Conservation (phyloP, 1,139 yeast genomes). For the Blastobotrys persicus region DNA sequence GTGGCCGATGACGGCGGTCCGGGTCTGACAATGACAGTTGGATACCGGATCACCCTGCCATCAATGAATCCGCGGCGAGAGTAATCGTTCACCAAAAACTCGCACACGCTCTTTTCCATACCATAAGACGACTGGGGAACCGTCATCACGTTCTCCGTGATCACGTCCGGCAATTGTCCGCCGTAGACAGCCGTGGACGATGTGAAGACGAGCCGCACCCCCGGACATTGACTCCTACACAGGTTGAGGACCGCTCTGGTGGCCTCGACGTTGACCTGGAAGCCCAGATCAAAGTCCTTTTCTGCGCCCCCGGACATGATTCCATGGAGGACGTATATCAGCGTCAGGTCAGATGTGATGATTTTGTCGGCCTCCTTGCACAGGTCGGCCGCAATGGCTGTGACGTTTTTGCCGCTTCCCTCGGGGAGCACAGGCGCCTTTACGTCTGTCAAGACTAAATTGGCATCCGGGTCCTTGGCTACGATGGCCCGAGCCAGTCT, state of each 20-base stretch:
- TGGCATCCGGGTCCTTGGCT: conserved; percentile 14
- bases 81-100: conserved; percentile 26
- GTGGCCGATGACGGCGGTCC: conserved; percentile 30
- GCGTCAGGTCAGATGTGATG: conserved; percentile 21
- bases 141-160: conserved; percentile 23
- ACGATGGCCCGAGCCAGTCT: conserved; percentile 24
- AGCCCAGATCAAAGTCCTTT: conserved; percentile 28
- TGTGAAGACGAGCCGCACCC: conserved; percentile 25
- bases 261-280: conserved; percentile 27
- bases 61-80: conserved; percentile 27
- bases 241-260: conserved; percentile 25
- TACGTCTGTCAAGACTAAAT: conserved; percentile 25
- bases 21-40: conserved; percentile 29
- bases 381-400: conserved; percentile 22
- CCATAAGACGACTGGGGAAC: conserved; percentile 30
- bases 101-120: conserved; percentile 27
- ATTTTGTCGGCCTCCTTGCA: conserved; percentile 14
- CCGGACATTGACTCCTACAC: conserved; percentile 17
- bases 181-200: conserved; percentile 28
- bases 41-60: conserved; percentile 26
- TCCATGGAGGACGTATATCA: conserved; percentile 27
- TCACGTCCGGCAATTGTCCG: conserved; percentile 23
- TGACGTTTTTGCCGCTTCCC: conserved; percentile 6
- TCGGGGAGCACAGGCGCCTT: conserved; percentile 21
- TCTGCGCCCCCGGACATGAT: conserved; percentile 32